A percentile compares a stretch with the other conserved stretches of the same genome.
Conservation (phyloP, 2,329 filamentous ascomycete genomes). For the Aspergillus clavatus region DNA sequence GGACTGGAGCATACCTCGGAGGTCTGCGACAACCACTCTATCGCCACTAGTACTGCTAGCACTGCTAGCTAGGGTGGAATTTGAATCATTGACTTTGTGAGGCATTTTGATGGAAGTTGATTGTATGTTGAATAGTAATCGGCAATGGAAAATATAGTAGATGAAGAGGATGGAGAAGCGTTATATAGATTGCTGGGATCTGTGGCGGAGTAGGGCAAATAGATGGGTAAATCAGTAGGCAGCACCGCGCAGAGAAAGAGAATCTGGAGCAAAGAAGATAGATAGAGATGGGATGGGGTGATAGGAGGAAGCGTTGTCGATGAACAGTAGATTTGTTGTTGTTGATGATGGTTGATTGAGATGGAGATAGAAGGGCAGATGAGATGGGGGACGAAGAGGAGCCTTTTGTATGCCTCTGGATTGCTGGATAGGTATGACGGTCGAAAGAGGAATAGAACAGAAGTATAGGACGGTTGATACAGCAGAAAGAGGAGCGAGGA, state of each 20-base stretch:
- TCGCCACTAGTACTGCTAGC: conserved; percentile 26
- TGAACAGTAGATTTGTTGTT: no score
- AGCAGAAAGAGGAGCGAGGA: conserved; percentile 5
- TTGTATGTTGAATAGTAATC: background rate
- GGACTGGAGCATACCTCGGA: conserved; percentile 26
- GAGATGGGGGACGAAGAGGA: conserved; percentile 3
- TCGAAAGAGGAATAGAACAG: conserved; percentile 5
- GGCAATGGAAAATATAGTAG: no score
- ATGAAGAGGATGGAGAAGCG: background rate
- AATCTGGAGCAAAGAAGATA: conserved; percentile 13
- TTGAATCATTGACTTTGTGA: conserved; percentile 34
- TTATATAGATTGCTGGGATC: conserved; percentile 1
- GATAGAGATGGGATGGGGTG: conserved; percentile 6
- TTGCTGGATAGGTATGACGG: conserved; percentile 3
- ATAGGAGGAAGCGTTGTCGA: background rate
- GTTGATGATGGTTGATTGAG: background rate
- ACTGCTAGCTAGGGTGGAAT: conserved; percentile 31
- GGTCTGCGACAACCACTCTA: conserved; percentile 26
- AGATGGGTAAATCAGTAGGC: background rate
- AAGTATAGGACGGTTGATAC: conserved; percentile 14
- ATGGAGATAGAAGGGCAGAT: conserved; percentile 1
- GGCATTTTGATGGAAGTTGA: conserved; percentile 25
- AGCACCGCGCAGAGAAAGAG: background rate
- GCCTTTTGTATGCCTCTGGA: conserved; percentile 1
- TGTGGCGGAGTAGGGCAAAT: conserved; percentile 5